Conservation (phyloP, 2,329 filamentous ascomycete genomes). For the Colletotrichum sansevieriae region DNA sequence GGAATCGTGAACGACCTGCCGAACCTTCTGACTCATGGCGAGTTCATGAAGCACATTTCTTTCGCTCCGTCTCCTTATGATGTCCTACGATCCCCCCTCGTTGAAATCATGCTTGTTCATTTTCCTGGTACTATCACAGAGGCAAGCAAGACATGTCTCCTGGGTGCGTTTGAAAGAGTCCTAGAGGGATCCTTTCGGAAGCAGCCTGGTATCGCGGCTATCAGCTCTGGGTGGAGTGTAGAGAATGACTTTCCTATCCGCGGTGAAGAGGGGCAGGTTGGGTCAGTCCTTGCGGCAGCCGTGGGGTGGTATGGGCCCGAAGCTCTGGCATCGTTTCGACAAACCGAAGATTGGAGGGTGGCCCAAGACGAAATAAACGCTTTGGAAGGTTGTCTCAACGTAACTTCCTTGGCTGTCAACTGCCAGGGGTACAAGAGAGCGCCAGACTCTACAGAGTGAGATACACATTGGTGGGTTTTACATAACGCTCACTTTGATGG, state of each 20-base stretch:
- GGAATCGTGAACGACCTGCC: slow-evolving; percentile 43
- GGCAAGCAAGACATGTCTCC: neutral
- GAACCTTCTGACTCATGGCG: slow-evolving; percentile 41
- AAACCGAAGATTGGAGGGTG: neutral
- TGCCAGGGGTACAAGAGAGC: too few species aligned
- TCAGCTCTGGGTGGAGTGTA: slow-evolving; percentile 20
- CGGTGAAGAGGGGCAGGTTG: neutral
- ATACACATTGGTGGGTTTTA: too few species aligned
- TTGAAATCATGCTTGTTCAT: slow-evolving; percentile 40
- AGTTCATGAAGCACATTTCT: slow-evolving; percentile 44
- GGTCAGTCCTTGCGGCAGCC: slow-evolving; percentile 3
- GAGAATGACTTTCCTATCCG: slow-evolving; percentile 25
- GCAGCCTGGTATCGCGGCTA: neutral
- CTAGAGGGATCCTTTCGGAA: neutral
- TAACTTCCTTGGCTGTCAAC: too few species aligned
- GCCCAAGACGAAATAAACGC: neutral
- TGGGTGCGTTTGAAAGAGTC: neutral
- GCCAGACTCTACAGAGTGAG: too few species aligned
- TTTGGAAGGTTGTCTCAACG: neutral
- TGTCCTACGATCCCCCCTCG: slow-evolving; percentile 42
- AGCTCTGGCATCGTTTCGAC: neutral
- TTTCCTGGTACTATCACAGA: slow-evolving; percentile 31
- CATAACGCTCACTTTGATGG: too few species aligned
- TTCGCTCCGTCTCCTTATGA: slow-evolving; percentile 36
- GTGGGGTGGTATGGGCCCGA: slow-evolving; percentile 21